Percentiles rank a stretch among this genome's conserved stretches.
phyloP scores from a whole-genome alignment of 2,329 filamentous ascomycete species.

The Aspergillus intermedius region DNA sequence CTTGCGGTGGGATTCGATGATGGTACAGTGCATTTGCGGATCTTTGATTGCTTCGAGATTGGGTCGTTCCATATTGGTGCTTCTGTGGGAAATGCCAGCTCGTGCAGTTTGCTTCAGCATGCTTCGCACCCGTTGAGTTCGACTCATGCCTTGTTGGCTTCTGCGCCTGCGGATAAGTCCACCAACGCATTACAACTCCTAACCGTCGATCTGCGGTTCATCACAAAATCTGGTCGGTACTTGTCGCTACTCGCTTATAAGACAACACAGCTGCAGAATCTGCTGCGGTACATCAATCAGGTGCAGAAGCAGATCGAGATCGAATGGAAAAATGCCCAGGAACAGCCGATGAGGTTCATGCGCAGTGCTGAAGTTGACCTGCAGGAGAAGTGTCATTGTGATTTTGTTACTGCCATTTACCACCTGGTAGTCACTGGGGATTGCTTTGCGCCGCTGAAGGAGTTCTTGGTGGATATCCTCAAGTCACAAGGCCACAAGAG shows the following conservation, averaged over 20 bases:
- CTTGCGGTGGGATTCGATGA: slow-evolving; percentile 68
- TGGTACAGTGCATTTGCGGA: slow-evolving; percentile 67
- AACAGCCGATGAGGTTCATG: slow-evolving; percentile 72
- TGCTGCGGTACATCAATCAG: slow-evolving; percentile 78
- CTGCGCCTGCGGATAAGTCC: slow-evolving; percentile 25
- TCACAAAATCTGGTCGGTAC: slow-evolving; percentile 67
- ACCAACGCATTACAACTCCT: slow-evolving; percentile 50
- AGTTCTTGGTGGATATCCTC: slow-evolving; percentile 83
- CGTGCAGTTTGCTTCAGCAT: slow-evolving; percentile 50
- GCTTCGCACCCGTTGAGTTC: slow-evolving; percentile 66
- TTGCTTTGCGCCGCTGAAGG: slow-evolving; percentile 65
- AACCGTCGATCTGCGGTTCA: slow-evolving; percentile 76
- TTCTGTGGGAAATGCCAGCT: slow-evolving; percentile 30
- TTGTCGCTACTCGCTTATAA: slow-evolving; percentile 80
- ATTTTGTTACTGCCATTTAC: slow-evolving; percentile 69
- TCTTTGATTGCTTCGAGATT: slow-evolving; percentile 79
- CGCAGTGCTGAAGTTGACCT: slow-evolving; percentile 70
- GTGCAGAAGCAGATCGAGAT: slow-evolving; percentile 69
- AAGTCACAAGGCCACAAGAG: slow-evolving; percentile 70
- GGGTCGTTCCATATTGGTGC: slow-evolving; percentile 47
- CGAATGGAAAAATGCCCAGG: slow-evolving; percentile 77
- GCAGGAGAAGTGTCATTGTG: slow-evolving; percentile 56
- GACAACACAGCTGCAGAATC: slow-evolving; percentile 77
- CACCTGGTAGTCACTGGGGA: slow-evolving; percentile 80
- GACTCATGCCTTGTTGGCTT: slow-evolving; percentile 66